Conservation (phyloP, 2,329 filamentous ascomycete genomes). For the Lasiodiplodia citricola region DNA sequence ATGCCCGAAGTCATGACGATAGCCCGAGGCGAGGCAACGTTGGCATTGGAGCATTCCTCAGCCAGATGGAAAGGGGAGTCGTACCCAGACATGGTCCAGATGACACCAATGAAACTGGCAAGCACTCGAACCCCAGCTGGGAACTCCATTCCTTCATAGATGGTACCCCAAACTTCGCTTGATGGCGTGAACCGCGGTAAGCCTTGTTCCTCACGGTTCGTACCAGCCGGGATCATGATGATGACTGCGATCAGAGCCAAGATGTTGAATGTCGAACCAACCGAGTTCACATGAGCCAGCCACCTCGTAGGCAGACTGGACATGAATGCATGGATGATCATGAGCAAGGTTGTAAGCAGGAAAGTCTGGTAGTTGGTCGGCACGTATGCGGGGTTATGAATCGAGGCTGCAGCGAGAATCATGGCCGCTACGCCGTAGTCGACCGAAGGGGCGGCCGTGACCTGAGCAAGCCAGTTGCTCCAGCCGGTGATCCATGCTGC, state of each 20-base stretch:
- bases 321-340: conserved; percentile 70
- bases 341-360: conserved; percentile 69
- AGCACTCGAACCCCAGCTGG: conserved; percentile 70
- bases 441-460: conserved; percentile 69
- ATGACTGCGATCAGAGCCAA: conserved; percentile 68
- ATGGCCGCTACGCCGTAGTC: conserved; percentile 71
- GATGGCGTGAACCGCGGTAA: conserved; percentile 64
- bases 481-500: conserved; percentile 73
- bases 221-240: conserved; percentile 70
- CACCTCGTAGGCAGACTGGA: conserved; percentile 74
- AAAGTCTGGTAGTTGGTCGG: conserved; percentile 71
- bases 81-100: conserved; percentile 68
- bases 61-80: conserved; percentile 74
- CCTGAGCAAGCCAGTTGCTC: conserved; percentile 72
- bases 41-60: conserved; percentile 77
- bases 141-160: conserved; percentile 70
- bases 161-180: conserved; percentile 67
- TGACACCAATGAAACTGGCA: conserved; percentile 74
- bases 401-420: conserved; percentile 73
- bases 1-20: conserved; percentile 72
- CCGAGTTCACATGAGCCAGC: conserved; percentile 73
- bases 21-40: conserved; percentile 70
- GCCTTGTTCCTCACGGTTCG: conserved; percentile 56
- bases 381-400: conserved; percentile 67
- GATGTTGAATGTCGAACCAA: conserved; percentile 74